Evolutionary conservation across 108 stramenopile genomes (phyloP), one percentile per base, ranked within the genome.

Genomic region (Discostella pseudostelligera): DNA sequence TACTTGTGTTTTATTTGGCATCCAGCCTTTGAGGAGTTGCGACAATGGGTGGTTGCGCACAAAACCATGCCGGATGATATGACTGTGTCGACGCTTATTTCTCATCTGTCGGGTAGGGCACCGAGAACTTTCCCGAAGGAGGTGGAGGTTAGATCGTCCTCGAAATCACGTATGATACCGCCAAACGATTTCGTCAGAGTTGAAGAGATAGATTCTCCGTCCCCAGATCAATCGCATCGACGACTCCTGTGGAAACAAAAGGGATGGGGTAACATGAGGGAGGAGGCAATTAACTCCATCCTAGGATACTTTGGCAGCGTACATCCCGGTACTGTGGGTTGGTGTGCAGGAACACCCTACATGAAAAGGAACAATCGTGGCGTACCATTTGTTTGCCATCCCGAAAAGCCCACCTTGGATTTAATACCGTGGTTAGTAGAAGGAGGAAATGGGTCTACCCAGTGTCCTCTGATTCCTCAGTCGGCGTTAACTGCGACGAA

Each of bases 1-100:
- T 92, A 79, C 56, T 59, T 95, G 42, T 89, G 90, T 43, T 92
- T 90, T 56, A 69, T 95, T 17, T 95, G 90, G 90, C 90, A 92
- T 64, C 90, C 90, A 20, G 84, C 83, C 19, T 87, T 95, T 73
- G 82, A 86, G 69, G 86, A 87, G 40, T 63, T 95, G 26, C 76
- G 89, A 39, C 29, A 80, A 13, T 95, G 81, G 69, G 85, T 92
- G 17, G 42, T 61, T 13, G 58, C 51, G 10, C 93, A 95, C 74
- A 89, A 86, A 43, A 87, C 87, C 28, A 76, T 85, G 70, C 93
- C 93, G 13, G 93, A 95, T 71, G 93, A 95, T 77, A 82, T 84
- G 56, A 90, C 89, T 16, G 90, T 95, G n/a, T 86, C 84, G 19
- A 84, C 80, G 13, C 70, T 95, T 40, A 79, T 95, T 6, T 81